Percentiles rank a stretch among this genome's conserved stretches.
Conservation (phyloP, 768 basidiomycete species). For the Kwoniella sp. region DNA sequence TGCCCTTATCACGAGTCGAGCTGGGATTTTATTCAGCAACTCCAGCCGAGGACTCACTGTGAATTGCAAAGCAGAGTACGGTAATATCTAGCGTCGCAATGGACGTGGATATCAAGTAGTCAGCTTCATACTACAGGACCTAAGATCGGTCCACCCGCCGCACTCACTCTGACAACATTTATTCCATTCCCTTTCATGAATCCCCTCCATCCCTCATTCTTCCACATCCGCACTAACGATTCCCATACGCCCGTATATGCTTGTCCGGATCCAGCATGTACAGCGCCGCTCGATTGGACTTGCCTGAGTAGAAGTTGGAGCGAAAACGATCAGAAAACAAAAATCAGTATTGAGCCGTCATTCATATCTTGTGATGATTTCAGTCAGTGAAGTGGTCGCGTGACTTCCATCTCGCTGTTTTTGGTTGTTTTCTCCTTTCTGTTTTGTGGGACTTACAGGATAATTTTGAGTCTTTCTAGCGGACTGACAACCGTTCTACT, state of each 20-base stretch:
- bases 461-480: slow-evolving; percentile 90
- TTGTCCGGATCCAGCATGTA: slow-evolving; percentile 23
- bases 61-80: slow-evolving; percentile 66
- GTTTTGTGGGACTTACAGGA: slow-evolving; percentile 74
- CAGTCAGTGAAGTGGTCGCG: neutral
- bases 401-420: too few species aligned
- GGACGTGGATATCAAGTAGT: slow-evolving; percentile 60
- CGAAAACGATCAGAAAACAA: too few species aligned
- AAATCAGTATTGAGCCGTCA: neutral
- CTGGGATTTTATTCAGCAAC: too few species aligned
- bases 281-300: slow-evolving; percentile 68
- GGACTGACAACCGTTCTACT: slow-evolving; percentile 91
- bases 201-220: slow-evolving; percentile 87
- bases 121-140: too few species aligned
- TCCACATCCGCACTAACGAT: slow-evolving; percentile 73
- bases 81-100: slow-evolving; percentile 75
- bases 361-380: neutral
- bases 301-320: too few species aligned
- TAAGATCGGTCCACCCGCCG: too few species aligned
- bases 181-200: slow-evolving; percentile 93
- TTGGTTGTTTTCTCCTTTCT: too few species aligned
- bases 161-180: slow-evolving; percentile 50
- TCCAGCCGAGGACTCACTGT: slow-evolving; percentile 52
- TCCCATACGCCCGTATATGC: slow-evolving; percentile 46
- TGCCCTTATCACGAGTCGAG: neutral